Evolutionary conservation across 768 basidiomycete species (phyloP).

Genomic region (Tricholoma terreum): DNA sequence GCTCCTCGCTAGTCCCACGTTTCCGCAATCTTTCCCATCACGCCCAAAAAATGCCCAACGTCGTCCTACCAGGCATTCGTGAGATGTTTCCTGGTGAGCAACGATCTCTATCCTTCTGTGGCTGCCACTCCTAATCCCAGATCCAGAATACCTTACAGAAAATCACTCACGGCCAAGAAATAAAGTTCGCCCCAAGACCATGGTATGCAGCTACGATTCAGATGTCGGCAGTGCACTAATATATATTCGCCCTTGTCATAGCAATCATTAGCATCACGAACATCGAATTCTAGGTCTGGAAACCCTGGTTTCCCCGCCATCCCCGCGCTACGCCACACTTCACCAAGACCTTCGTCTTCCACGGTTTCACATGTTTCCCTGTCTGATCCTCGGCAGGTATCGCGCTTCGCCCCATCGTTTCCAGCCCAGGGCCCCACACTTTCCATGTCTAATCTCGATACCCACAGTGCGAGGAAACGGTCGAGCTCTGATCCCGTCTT

Average conservation of each 20-base stretch:
- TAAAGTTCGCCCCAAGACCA: not conserved
- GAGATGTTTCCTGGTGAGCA: slow-evolving; percentile 49
- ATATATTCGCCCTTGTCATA: not conserved
- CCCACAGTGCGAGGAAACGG: not conserved
- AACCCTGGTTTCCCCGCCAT: not conserved
- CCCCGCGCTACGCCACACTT: not conserved
- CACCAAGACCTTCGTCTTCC: no score
- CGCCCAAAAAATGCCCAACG: slow-evolving; percentile 42
- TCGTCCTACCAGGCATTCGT: not conserved
- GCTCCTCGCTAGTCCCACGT: no score
- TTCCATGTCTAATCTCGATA: not conserved
- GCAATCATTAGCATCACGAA: not conserved
- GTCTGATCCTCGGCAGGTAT: not conserved
- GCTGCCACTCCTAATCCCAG: not conserved
- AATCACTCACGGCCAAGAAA: slow-evolving; percentile 12
- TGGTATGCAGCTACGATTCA: not conserved
- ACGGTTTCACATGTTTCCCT: not conserved
- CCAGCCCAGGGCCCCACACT: not conserved
- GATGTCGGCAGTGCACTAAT: not conserved
- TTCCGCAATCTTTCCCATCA: slow-evolving; percentile 21
- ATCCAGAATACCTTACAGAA: slow-evolving; percentile 10
- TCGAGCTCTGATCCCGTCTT: slow-evolving; percentile 8
- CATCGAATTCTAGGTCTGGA: not conserved
- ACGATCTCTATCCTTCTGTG: not conserved
- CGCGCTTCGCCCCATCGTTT: not conserved